Evolutionary conservation across 371 early-diverging fungal genomes (phyloP).

Genomic region (Blakeslea trispora): DNA sequence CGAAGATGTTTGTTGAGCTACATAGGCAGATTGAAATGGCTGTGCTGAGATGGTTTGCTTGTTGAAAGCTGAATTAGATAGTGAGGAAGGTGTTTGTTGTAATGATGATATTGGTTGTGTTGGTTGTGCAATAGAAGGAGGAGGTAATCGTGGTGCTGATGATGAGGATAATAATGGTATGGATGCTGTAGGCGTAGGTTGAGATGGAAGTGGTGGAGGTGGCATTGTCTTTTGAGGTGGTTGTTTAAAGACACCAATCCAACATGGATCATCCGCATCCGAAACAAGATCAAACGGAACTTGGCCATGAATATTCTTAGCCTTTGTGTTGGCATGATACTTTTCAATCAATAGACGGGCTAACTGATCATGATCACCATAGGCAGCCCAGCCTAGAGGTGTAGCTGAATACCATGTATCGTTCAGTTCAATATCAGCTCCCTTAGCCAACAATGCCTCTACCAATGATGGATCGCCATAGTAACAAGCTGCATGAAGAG

Average conservation of each 20-base stretch:
- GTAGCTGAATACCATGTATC: slow-evolving; percentile 88
- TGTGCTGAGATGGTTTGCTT: neutral
- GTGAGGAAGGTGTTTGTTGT: too few species aligned
- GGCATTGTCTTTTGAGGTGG: neutral
- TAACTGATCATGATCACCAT: slow-evolving; percentile 59
- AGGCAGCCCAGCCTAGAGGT: slow-evolving; percentile 93
- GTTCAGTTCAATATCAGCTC: slow-evolving; percentile 78
- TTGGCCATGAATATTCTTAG: slow-evolving; percentile 71
- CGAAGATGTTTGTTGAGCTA: neutral
- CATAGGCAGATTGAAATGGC: neutral
- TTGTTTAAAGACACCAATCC: slow-evolving; percentile 51
- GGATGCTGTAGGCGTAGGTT: slow-evolving; percentile 12
- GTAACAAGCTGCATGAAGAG: slow-evolving; percentile 88
- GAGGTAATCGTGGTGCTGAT: too few species aligned
- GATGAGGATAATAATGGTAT: too few species aligned
- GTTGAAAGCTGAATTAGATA: too few species aligned
- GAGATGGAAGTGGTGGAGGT: slow-evolving; percentile 7
- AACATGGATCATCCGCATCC: slow-evolving; percentile 61
- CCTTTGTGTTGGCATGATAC: slow-evolving; percentile 65
- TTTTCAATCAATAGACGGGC: slow-evolving; percentile 63
- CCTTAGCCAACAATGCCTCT: slow-evolving; percentile 64
- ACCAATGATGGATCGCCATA: slow-evolving; percentile 73
- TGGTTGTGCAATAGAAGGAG: too few species aligned
- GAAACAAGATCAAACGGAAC: slow-evolving; percentile 72
- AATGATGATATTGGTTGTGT: too few species aligned